Evolutionary conservation across 2,329 filamentous ascomycete species (phyloP).

Genomic region (Fusarium begoniae): DNA sequence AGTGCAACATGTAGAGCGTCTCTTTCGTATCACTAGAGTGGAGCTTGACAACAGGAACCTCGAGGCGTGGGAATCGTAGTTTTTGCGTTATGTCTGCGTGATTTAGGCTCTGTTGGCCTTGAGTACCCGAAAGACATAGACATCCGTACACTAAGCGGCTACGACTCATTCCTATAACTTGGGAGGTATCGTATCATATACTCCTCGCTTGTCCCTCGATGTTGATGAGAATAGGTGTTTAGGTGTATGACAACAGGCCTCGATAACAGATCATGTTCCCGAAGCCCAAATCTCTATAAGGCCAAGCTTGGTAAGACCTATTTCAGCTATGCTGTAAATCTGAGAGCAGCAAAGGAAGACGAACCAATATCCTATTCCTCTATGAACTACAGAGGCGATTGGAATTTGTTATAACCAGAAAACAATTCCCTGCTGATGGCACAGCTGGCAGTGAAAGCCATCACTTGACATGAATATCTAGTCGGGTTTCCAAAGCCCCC

Average conservation of each 20-base stretch:
- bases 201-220: neutral
- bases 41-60: neutral
- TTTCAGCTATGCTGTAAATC: neutral
- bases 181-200: neutral
- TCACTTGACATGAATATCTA: neutral
- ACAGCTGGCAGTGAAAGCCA: neutral
- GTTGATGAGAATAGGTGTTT: neutral
- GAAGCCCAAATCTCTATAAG: no score
- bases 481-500: no score
- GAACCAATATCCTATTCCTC: no score
- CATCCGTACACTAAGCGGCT: neutral
- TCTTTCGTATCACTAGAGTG: no score
- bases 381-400: no score
- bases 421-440: neutral
- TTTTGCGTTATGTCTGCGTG: neutral
- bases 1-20: neutral
- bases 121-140: neutral
- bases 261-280: no score
- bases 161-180: no score
- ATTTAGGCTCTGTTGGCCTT: neutral
- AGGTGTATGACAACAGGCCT: no score
- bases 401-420: no score
- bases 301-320: neutral
- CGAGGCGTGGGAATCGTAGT: no score
- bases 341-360: neutral